Evolutionary conservation across 169 alveolate species (phyloP).

Genomic region (Plasmodium vivax): DNA sequence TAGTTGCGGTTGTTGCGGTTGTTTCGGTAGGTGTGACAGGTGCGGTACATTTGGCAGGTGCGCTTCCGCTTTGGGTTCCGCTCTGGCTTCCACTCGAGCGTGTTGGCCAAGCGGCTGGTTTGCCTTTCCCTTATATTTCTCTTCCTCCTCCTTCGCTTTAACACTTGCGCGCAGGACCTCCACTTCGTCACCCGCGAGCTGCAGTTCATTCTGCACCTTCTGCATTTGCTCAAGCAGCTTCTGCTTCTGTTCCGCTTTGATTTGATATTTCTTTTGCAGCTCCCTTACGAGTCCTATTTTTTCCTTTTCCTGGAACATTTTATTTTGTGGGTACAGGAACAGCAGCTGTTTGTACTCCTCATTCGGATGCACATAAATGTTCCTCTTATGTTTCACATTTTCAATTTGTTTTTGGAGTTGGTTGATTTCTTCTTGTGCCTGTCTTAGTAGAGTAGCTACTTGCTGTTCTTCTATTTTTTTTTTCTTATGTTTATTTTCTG

Average conservation of each 20-base stretch:
- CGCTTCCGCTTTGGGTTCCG: neutral
- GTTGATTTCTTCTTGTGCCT: neutral
- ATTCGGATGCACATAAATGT: neutral
- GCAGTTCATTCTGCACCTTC: neutral
- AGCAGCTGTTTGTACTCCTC: neutral
- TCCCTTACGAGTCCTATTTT: neutral
- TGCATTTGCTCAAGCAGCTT: neutral
- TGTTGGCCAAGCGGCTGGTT: neutral
- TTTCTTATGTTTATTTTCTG: neutral
- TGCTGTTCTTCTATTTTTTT: neutral
- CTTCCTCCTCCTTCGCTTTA: neutral
- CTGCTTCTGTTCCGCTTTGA: neutral
- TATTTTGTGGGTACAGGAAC: neutral
- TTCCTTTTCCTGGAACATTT: neutral
- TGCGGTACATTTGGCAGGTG: neutral
- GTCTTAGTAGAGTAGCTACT: neutral
- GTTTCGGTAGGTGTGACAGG: neutral
- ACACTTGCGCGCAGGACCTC: neutral
- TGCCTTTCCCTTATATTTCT: neutral
- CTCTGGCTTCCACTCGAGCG: neutral
- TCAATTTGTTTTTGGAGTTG: neutral
- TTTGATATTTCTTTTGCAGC: neutral
- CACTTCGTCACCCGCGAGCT: neutral
- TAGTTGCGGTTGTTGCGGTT: too few species aligned
- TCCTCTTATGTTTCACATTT: neutral